A percentile compares a stretch with the other conserved stretches of the same genome.
Conservation (phyloP, 2,329 filamentous ascomycete species). For the Didymella glomerata region DNA sequence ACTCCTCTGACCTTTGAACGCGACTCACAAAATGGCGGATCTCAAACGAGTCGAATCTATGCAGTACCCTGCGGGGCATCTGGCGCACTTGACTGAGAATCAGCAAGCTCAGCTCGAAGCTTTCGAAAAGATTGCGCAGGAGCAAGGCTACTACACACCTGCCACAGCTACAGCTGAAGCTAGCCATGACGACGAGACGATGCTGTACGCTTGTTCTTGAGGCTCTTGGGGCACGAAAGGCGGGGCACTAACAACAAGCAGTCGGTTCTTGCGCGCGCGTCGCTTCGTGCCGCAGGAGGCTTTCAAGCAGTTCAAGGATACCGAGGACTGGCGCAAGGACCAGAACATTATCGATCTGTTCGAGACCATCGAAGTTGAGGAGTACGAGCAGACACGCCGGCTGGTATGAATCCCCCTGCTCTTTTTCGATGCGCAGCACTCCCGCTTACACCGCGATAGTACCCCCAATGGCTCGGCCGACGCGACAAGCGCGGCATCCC, state of each 20-base stretch:
- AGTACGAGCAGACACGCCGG: constrained; percentile 80
- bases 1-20: neutral
- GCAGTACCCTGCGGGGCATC: constrained; percentile 77
- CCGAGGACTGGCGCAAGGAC: constrained; percentile 83
- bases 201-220: constrained; percentile 64
- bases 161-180: constrained; percentile 50
- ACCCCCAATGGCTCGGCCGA: constrained; percentile 93
- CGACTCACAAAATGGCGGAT: constrained; percentile 40
- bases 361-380: constrained; percentile 82
- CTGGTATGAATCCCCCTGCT: constrained; percentile 65
- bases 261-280: constrained; percentile 85
- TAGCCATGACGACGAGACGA: constrained; percentile 76
- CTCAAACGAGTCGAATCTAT: constrained; percentile 52
- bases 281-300: constrained; percentile 82
- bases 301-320: constrained; percentile 83
- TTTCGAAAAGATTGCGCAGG: constrained; percentile 75
- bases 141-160: constrained; percentile 70
- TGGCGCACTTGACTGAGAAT: constrained; percentile 75
- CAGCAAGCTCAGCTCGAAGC: constrained; percentile 72
- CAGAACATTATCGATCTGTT: constrained; percentile 83
- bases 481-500: constrained; percentile 91
- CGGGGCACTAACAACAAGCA: constrained; percentile 53
- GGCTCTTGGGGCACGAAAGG: constrained; percentile 13
- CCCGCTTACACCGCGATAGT: constrained; percentile 61
- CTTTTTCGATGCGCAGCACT: neutral